Evolutionary conservation across 306 rosid species (phyloP).

Genomic region (Dalbergia cultrata): DNA sequence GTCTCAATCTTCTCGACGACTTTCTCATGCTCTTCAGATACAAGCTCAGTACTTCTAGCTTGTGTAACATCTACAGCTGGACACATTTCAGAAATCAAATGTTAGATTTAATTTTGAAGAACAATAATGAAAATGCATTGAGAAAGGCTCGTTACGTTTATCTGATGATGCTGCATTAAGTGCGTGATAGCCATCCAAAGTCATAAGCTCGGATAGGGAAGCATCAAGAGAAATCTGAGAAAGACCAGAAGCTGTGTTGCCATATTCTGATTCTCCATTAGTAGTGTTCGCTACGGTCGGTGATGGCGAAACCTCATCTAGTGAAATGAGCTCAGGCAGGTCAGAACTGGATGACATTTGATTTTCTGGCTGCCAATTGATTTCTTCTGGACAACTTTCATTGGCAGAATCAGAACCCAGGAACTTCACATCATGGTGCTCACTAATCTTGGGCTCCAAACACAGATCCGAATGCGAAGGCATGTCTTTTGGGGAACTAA

Average conservation of each 20-base stretch:
- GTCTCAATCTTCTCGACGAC: conserved; percentile 42
- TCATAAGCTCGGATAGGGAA: conserved; percentile 45
- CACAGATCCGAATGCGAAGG: conserved; percentile 54
- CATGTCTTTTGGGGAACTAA: conserved; percentile 33
- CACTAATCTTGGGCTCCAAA: conserved; percentile 50
- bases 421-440: conserved; percentile 42
- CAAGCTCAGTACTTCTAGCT: conserved; percentile 43
- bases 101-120: conserved; percentile 15
- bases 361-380: conserved; percentile 49
- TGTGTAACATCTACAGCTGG: conserved; percentile 53
- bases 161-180: conserved; percentile 43
- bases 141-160: conserved; percentile 52
- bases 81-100: conserved; percentile 47
- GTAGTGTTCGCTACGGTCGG: conserved; percentile 41
- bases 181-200: conserved; percentile 32
- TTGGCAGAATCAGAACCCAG: conserved; percentile 40
- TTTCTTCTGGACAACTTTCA: conserved; percentile 46
- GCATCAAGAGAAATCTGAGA: conserved; percentile 44
- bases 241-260: conserved; percentile 39
- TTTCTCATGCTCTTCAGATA: conserved; percentile 44
- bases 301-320: conserved; percentile 52
- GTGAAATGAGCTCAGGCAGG: conserved; percentile 59
- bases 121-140: background rate
- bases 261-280: conserved; percentile 44
- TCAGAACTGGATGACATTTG: conserved; percentile 50